phyloP scores from a whole-genome alignment of 305 asterid genomes.

The Galium porrigens region DNA sequence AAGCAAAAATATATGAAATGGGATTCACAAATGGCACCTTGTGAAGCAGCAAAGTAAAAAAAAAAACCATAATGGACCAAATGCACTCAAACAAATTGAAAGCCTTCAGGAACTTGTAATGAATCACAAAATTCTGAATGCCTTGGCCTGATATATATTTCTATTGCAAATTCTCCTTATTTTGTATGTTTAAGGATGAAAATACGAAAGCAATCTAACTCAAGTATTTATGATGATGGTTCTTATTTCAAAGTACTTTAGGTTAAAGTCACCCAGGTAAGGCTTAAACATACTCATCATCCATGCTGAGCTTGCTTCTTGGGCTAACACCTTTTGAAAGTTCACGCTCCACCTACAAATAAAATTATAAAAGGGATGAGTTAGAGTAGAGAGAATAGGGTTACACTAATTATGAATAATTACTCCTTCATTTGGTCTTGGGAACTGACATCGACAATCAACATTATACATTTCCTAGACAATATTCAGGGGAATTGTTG shows the following conservation, averaged over 20 bases:
- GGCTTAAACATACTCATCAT: constrained; percentile 51
- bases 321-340: constrained; percentile 51
- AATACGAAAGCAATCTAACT: not conserved
- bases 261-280: constrained; percentile 1
- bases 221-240: not conserved
- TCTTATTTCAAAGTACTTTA: not conserved
- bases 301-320: constrained; percentile 55
- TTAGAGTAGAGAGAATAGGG: constrained; percentile 24
- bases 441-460: not conserved
- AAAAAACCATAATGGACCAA: not conserved
- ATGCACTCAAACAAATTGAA: constrained; percentile 4
- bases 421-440: constrained; percentile 6
- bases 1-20: not conserved
- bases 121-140: not conserved
- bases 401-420: constrained; percentile 3
- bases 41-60: not conserved
- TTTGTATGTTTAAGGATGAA: not conserved
- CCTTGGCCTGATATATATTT: not conserved
- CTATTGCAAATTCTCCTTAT: not conserved
- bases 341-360: constrained; percentile 54
- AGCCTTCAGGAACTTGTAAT: not conserved
- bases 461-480: not conserved
- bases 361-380: constrained; percentile 6
- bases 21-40: not conserved
- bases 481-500: not conserved